Evolutionary conservation across 257 asterid genomes (phyloP).

Genomic region (Salvia splendens): DNA sequence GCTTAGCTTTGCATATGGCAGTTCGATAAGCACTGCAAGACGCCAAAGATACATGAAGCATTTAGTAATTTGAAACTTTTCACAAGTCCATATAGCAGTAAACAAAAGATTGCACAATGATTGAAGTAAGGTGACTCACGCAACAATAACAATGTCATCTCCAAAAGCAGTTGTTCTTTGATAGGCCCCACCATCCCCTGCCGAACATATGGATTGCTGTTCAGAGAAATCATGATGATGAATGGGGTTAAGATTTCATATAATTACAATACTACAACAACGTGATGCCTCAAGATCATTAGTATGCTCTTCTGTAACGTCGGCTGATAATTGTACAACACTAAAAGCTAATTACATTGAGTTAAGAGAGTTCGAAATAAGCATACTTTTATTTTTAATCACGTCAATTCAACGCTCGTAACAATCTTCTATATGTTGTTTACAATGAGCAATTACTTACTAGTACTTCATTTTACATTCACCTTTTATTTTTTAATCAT

Average conservation of each 20-base stretch:
- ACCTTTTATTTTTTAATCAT: neutral
- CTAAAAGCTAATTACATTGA: neutral
- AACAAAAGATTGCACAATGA: neutral
- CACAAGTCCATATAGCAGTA: neutral
- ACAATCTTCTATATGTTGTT: neutral
- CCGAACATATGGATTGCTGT: conserved; percentile 62
- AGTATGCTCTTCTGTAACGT: neutral
- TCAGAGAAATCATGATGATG: conserved; percentile 9
- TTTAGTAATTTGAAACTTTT: neutral
- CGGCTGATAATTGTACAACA: neutral
- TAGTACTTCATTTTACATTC: neutral
- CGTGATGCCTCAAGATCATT: conserved; percentile 4
- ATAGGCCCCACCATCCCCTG: conserved; percentile 51
- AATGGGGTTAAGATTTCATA: neutral
- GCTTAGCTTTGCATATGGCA: conserved; percentile 76
- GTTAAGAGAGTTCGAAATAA: neutral
- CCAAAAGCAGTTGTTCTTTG: conserved; percentile 59
- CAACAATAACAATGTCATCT: conserved; percentile 87
- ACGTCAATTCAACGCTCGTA: too few relatives aligned
- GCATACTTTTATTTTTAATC: neutral
- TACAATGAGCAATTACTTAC: neutral
- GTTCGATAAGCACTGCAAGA: conserved; percentile 74
- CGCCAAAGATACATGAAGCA: conserved; percentile 5
- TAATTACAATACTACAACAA: neutral
- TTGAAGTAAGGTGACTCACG: conserved; percentile 56